Percentiles rank a stretch among this genome's conserved stretches.
phyloP scores from a whole-genome alignment of 495 filamentous ascomycete species.

The Penicillium ochrochloron region DNA sequence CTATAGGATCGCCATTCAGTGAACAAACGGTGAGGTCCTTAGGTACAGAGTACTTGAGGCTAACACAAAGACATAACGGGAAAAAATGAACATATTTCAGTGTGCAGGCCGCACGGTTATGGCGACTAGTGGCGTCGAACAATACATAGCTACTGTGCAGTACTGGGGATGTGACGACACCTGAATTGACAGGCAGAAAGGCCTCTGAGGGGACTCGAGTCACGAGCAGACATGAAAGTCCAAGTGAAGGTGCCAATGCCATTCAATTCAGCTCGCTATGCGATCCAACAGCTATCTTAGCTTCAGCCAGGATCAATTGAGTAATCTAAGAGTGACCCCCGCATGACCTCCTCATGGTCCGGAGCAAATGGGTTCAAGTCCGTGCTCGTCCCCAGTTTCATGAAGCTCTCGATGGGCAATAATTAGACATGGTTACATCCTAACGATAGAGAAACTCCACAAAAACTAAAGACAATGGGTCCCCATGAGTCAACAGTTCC shows the following conservation, averaged over 20 bases:
- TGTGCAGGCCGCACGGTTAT: too few relatives aligned
- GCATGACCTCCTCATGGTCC: background rate
- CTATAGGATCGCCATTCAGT: too few relatives aligned
- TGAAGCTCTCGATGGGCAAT: background rate
- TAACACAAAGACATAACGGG: too few relatives aligned
- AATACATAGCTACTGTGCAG: too few relatives aligned
- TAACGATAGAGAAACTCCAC: background rate
- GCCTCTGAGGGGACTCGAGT: background rate
- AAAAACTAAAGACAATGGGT: background rate
- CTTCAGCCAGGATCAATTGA: constrained; percentile 3
- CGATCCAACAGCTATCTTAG: background rate
- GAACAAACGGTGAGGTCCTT: too few relatives aligned
- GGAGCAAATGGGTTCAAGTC: background rate
- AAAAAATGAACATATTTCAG: too few relatives aligned
- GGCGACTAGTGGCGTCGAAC: too few relatives aligned
- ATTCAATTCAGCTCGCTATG: background rate
- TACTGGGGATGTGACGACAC: too few relatives aligned
- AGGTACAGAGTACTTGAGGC: too few relatives aligned
- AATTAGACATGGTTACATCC: background rate
- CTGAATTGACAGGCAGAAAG: too few relatives aligned
- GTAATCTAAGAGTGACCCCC: background rate
- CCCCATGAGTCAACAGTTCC: background rate
- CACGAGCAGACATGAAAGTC: background rate
- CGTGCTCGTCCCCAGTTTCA: background rate
- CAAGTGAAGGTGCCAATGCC: background rate